Base-by-base conservation (phyloP, 805 yeast genomes). In the Nakazawaea molendinolei region DNA sequence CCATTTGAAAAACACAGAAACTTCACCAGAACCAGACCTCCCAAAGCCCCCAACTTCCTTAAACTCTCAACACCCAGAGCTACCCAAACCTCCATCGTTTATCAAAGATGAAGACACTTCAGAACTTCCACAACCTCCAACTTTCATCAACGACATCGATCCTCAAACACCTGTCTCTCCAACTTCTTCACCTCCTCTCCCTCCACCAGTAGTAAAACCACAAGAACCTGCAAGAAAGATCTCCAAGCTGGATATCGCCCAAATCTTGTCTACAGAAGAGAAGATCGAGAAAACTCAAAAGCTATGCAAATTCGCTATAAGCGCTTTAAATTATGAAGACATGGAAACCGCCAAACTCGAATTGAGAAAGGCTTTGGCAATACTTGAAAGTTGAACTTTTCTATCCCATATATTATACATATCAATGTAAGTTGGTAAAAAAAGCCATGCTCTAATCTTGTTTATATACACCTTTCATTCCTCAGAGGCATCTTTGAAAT, bases 241-340 rank as follows among this genome's bases (percentile, higher is more conserved):
- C 31, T 34, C 58, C 7, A 51, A 54, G 40, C 65, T 59, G 8
- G 66, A 71, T 30, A 61, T 81, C 12, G 48, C 57, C n/a, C 50
- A 61, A 13, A 71, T 81, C 38, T 54, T 82, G 49, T 68, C 71
- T 39, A 62, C 65, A 12, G 71, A 78, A 16, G 83, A 74, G 36
- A 60, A 67, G 31, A 75, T 81, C 15, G 51, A 74, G 8, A 63
- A 69, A 46, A 74, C 79, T 1, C 90, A 82, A 49, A 80, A 76
- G 46, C 71, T 68, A 41, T 83, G 89, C 22, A 80, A 75, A 51
- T 83, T 77, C 52, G 90, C 87, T 2, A 75, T 81, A 5, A 78
- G 86, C 39, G 92, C 94, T 0, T 63, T 83, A 51, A 81, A 81
- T 50, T 83, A 81, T 52, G 90, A 83, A 43, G 94, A 83, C 47